phyloP scores from a whole-genome alignment of 2,329 filamentous ascomycete species.

The Nothomitra cinnamomea region DNA sequence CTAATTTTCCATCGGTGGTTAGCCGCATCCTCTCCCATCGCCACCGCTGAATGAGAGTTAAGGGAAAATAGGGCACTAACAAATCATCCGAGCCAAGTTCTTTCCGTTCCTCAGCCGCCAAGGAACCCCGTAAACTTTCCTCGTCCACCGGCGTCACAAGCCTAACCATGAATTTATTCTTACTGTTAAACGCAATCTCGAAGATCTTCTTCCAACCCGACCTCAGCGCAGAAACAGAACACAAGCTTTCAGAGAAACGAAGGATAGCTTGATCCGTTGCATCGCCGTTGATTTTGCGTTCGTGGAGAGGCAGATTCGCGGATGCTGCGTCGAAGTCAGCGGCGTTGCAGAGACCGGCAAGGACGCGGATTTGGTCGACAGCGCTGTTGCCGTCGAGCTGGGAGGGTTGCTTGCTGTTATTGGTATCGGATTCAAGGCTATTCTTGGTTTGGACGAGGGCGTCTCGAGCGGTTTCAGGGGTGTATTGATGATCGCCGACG shows the following conservation, averaged over 20 bases:
- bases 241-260: constrained; percentile 50
- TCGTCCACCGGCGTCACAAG: constrained; percentile 28
- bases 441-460: constrained; percentile 16
- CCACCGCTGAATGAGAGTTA: too few relatives aligned
- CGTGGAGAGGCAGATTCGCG: constrained; percentile 36
- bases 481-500: constrained; percentile 35
- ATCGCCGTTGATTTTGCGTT: constrained; percentile 54
- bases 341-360: constrained; percentile 55
- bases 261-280: constrained; percentile 62
- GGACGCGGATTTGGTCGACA: constrained; percentile 39
- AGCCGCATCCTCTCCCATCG: constrained; percentile 4
- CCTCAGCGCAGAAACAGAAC: constrained; percentile 40
- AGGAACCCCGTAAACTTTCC: background rate
- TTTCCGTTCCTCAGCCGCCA: background rate
- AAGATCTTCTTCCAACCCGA: constrained; percentile 48
- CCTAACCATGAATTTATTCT: constrained; percentile 68
- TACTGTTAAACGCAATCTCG: constrained; percentile 61
- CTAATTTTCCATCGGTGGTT: constrained; percentile 15
- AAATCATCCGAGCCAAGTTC: background rate
- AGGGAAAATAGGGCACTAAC: too few relatives aligned
- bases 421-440: too few relatives aligned
- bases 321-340: constrained; percentile 57
- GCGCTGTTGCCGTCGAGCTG: constrained; percentile 20
- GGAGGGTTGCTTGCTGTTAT: too few relatives aligned
- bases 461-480: constrained; percentile 34